Conservation (phyloP, 176 grass and related monocot species). For the Secale cereale region DNA sequence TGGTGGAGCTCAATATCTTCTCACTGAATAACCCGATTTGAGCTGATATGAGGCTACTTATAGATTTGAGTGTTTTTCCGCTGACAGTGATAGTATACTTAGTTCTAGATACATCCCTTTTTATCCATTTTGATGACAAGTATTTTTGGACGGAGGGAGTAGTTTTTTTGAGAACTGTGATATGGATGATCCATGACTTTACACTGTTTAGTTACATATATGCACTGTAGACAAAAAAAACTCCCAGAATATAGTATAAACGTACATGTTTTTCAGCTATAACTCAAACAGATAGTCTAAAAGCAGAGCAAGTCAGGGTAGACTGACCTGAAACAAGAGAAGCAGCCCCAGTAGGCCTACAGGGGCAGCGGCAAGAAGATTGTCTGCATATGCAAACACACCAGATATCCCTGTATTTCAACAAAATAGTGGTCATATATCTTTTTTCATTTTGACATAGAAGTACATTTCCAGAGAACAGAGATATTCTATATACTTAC, state of each 20-base stretch:
- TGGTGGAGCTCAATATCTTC: not conserved
- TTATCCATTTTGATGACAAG: too few relatives aligned
- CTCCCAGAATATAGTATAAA: not conserved
- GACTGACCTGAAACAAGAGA: slow-evolving; percentile 69
- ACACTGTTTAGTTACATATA: not conserved
- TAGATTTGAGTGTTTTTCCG: not conserved
- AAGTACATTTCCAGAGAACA: slow-evolving; percentile 21
- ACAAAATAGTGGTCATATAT: not conserved
- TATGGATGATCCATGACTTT: not conserved
- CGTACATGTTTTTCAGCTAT: not conserved
- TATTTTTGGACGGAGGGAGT: too few relatives aligned
- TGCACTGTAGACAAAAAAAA: not conserved
- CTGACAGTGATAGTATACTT: not conserved
- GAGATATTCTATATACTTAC: slow-evolving; percentile 5
- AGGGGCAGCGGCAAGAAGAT: slow-evolving; percentile 77
- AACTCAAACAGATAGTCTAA: not conserved
- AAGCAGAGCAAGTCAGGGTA: slow-evolving; percentile 10
- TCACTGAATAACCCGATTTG: not conserved
- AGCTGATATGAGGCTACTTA: not conserved
- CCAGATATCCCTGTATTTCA: slow-evolving; percentile 60
- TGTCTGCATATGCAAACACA: slow-evolving; percentile 75
- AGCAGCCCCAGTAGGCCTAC: slow-evolving; percentile 77
- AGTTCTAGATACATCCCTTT: too few relatives aligned
- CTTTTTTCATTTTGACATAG: not conserved
- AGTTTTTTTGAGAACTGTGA: not conserved